Base-by-base conservation (phyloP, 768 basidiomycete genomes). In the Agrocybe praecox region DNA sequence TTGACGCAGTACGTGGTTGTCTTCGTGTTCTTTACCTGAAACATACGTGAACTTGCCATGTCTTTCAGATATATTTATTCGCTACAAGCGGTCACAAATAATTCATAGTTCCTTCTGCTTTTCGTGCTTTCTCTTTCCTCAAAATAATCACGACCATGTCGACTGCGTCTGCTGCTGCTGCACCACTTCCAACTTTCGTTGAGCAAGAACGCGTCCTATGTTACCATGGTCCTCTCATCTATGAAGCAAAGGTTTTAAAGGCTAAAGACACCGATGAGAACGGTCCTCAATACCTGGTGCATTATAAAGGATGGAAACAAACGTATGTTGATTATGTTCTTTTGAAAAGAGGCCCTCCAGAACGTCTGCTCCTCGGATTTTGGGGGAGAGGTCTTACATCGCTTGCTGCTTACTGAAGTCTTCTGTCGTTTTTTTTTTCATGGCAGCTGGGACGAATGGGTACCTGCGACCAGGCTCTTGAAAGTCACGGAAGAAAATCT, bases 221-320 rank as follows among this genome's bases (percentile, higher is more conserved):
- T 76, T 98, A 90, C 69, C 96, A 98, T 64, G 96, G 96, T 0
- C 95, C 94, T 12, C 83, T 98, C 53, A 86, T 98, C 58, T 98
- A 98, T 71, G 94, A 96, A 73, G 96, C 96, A 11, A 96, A 98
- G 72, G 79, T 98, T n/a, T 81, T 96, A 62, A 79, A 80, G 60
- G 69, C 74, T 2, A 85, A 88, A 57, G 80, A 75, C 40, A 88
- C 86, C 74, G 85, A 87, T 56, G 87, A 89, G 63, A 72, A 77
- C 17, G 96, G 96, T 6, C 84, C 86, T 3, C 93, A 96, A 65
- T 98, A 93, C 73, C 88, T 91, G 58, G 96, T 99, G 36, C 97
- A 99, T 72, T 99, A 99, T 80, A 97, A 98, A 73, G 97, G 97
- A 9, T 99, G 97, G 97, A 99, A 98, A 71, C 91, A 94, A 72